Evolutionary conservation across 2,329 filamentous ascomycete species (phyloP), one percentile per base, ranked within the genome.

Genomic region (Arthrinium puccinioides): DNA sequence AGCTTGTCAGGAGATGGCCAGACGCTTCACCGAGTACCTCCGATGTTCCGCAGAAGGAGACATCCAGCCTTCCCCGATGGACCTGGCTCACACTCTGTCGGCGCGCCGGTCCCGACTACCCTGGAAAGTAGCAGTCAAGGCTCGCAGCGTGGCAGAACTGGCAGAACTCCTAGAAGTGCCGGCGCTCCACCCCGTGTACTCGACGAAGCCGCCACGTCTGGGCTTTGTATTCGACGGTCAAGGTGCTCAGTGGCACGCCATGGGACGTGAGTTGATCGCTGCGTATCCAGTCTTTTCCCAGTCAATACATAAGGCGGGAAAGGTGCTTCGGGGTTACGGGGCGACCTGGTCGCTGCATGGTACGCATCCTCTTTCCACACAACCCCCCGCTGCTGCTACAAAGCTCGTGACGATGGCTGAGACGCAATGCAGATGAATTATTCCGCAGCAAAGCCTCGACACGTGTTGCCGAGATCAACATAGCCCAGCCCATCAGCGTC

Each of bases 211-310:
- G n/a, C 23, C 23, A 13, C 23, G 23, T 8, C 23, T 62, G 19
- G 60, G 58, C 14, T 64, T 62, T 44, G 56, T 66, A 28, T 64
- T 64, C 45, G 66, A 61, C 2, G 63, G 63, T 23, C 62, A 64
- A 40, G 62, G 62, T 32, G 57, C 63, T 9, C 60, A 64, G 29
- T 62, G 61, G 59, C 53, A 59, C 32, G 58, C 56, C 15, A 67
- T 67, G 64, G 63, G 63, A 7, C 56, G 60, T 6, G 62, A 66
- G 40, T 50, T 67, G 9, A 61, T 58, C 31, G 51, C 57, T 10
- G 55, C 51, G 28, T 64, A 63, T 40, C 60, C 61, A 0, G 44
- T 55, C 11, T 66, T 62, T 34, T 44, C 52, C 6, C 44, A 51
- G 7, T 54, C 57, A 21, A 54, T 66, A 6, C 52, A 60, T 28